Base-by-base conservation (phyloP, 441 rosid genomes). In the Populus hybrid region DNA sequence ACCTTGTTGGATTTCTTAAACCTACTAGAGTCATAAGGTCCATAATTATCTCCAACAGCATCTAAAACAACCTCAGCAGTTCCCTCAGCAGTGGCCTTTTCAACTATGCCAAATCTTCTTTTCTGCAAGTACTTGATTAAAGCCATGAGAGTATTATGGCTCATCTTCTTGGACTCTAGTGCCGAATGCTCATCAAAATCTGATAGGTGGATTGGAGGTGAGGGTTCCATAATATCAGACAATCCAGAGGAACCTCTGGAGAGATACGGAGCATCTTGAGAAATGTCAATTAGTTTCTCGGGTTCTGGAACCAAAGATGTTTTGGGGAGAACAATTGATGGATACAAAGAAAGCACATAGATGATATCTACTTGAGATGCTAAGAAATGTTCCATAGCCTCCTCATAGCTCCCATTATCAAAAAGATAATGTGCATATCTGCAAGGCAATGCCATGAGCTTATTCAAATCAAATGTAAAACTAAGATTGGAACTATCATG, bases 111-210 rank as follows among this genome's bases (percentile, higher is more conserved):
- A 66, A 72, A 82, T 79, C 98, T 92, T 89, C 84, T 94, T 86
- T 96, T 96, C 83, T 94, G 98, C 83, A 96, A 85, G 83, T 86
- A 93, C 90, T 94, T 96, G 72, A 94, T 86, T 74, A 96, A 98
- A 92, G 97, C 99, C 97, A 93, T 93, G 78, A 96, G 93, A 36
- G 99, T 96, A 78, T 96, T 96, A 81, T 96, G 98, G 82, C 88
- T 96, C 93, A 91, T 88, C 88, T 96, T 96, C 88, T 90, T 94
- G 75, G 97, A 88, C 85, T 96, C 98, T 46, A 94, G 93, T 50
- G 88, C 88, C 8, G 88, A 76, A 85, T 82, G 86, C 81, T 91
- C 99, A 38, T 94, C 97, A 72, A 84, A 84, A 50, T 96, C 98
- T 30, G 32, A 30, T 30, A 30, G 32, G 32, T 30, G 32, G 32